phyloP scores from a whole-genome alignment of 2,329 filamentous ascomycete species.

The Pezizomycotina sp. region DNA sequence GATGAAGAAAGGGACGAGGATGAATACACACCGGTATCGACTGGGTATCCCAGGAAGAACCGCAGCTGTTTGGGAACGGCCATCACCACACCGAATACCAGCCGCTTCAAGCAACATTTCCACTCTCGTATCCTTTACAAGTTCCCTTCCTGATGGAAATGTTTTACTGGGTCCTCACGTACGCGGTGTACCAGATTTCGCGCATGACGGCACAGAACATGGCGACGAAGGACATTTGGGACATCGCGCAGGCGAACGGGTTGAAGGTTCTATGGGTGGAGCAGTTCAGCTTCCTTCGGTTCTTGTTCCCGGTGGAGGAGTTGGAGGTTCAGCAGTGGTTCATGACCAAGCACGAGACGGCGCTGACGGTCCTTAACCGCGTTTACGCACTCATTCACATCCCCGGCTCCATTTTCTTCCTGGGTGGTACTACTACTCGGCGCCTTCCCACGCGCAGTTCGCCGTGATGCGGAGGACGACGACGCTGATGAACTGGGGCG shows the following conservation, averaged over 20 bases:
- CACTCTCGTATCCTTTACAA: constrained; percentile 49
- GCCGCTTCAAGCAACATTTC: constrained; percentile 42
- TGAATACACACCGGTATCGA: too few species aligned
- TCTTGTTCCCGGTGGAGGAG: constrained; percentile 42
- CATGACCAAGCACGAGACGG: constrained; percentile 37
- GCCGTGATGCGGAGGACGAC: constrained; percentile 42
- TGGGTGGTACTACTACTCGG: constrained; percentile 46
- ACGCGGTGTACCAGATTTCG: constrained; percentile 31
- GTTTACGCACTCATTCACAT: constrained; percentile 45
- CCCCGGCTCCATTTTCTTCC: constrained; percentile 45
- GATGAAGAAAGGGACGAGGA: too few species aligned
- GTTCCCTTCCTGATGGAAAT: constrained; percentile 56
- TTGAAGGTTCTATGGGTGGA: constrained; percentile 41
- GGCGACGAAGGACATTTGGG: constrained; percentile 38
- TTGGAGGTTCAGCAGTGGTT: constrained; percentile 41
- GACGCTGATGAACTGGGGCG: constrained; percentile 45
- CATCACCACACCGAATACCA: constrained; percentile 46
- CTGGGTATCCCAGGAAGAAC: too few species aligned
- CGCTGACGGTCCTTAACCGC: constrained; percentile 41
- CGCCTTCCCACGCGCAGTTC: constrained; percentile 38
- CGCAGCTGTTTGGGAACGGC: too few species aligned
- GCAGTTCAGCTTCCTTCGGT: constrained; percentile 36
- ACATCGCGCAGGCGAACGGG: constrained; percentile 40
- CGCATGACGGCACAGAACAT: constrained; percentile 54
- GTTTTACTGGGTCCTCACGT: constrained; percentile 53